Evolutionary conservation across 192 early-diverging fungal species (phyloP).

Genomic region (Podochytrium sp.): DNA sequence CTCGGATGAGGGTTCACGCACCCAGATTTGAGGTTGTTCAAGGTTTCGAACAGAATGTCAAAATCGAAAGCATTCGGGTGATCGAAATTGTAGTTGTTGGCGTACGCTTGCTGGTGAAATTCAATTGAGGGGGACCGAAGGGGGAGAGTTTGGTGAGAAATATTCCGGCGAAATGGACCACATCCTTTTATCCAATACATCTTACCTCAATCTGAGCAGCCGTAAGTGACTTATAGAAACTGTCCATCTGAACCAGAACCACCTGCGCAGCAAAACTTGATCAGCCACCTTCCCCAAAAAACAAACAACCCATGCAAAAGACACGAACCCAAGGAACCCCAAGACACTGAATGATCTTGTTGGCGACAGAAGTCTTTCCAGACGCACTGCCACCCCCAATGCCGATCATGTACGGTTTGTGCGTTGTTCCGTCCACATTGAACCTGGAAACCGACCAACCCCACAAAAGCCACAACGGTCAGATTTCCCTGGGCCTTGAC

Average conservation of each 20-base stretch:
- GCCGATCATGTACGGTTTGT: slow-evolving; percentile 57
- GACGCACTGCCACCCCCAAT: slow-evolving; percentile 59
- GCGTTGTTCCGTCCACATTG: slow-evolving; percentile 39
- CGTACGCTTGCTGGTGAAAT: slow-evolving; percentile 15
- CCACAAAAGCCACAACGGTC: not conserved
- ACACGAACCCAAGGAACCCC: slow-evolving; percentile 53
- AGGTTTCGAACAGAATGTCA: slow-evolving; percentile 67
- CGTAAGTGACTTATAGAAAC: slow-evolving; percentile 87
- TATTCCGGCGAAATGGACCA: no score
- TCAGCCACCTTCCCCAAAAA: not conserved
- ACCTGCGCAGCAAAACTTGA: slow-evolving; percentile 63
- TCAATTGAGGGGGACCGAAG: no score
- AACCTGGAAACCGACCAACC: slow-evolving; percentile 34
- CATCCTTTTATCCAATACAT: no score
- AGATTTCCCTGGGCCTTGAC: not conserved
- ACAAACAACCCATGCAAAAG: not conserved
- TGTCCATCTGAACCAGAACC: slow-evolving; percentile 92
- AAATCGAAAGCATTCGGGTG: slow-evolving; percentile 91
- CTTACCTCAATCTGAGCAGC: slow-evolving; percentile 75
- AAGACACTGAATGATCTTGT: slow-evolving; percentile 53
- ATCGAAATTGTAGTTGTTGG: slow-evolving; percentile 90
- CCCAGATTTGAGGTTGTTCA: slow-evolving; percentile 81
- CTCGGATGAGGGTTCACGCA: slow-evolving; percentile 25
- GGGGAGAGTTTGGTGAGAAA: no score
- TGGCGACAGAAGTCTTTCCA: slow-evolving; percentile 60